These are phyloP conservation scores for Boletus albobrunnescens DNA, from an alignment of 1,284 basidiomycete genomes.

Conservation along the genomic window DNA sequence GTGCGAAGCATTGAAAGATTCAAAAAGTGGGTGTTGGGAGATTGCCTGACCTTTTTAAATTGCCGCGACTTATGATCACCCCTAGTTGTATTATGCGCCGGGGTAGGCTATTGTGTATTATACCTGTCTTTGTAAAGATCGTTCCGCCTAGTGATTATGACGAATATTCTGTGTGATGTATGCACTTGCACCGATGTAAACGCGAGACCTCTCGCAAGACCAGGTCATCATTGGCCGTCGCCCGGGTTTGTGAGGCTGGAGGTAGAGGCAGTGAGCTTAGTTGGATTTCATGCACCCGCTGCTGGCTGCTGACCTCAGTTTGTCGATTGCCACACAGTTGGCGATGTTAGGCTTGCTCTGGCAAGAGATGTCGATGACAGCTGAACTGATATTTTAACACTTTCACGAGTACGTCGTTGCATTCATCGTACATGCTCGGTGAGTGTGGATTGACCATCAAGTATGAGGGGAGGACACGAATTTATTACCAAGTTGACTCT, in stretches of 20 bases:
- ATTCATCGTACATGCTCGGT: not conserved
- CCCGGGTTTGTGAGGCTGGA: too few relatives aligned
- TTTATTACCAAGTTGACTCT: not conserved
- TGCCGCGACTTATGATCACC: not conserved
- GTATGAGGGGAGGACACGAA: not conserved
- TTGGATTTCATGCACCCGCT: too few relatives aligned
- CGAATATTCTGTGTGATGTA: too few relatives aligned
- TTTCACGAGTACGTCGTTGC: not conserved
- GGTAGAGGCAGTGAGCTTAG: too few relatives aligned
- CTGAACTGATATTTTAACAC: not conserved
- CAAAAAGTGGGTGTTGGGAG: not conserved
- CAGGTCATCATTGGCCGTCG: too few relatives aligned
- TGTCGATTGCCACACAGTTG: not conserved
- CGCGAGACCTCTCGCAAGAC: too few relatives aligned
- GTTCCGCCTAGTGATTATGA: not conserved
- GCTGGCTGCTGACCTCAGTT: too few relatives aligned
- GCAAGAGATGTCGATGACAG: not conserved
- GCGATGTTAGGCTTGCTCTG: not conserved
- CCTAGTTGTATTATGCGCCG: not conserved
- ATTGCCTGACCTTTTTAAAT: not conserved
- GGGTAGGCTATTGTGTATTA: constrained; percentile 12
- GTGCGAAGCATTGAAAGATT: constrained; percentile 3
- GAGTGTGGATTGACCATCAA: not conserved
- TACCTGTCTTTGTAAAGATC: constrained; percentile 12
- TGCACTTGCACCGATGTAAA: too few relatives aligned